Conservation (phyloP, 2,329 filamentous ascomycete species). For the Teratosphaeria epicoccoides region DNA sequence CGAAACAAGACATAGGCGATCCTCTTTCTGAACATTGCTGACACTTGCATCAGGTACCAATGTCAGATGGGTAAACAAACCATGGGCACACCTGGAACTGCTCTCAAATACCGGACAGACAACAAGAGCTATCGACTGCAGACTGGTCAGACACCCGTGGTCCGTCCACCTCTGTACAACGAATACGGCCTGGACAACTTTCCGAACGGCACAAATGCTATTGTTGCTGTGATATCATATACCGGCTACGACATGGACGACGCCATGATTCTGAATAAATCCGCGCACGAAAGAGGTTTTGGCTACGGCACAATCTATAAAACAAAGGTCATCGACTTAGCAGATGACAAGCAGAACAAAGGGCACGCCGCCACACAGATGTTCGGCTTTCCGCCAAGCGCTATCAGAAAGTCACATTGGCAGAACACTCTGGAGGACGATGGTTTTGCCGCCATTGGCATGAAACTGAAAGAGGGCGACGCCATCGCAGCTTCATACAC, state of each 20-base stretch:
- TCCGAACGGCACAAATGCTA: constrained; percentile 87
- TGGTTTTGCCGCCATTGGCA: constrained; percentile 72
- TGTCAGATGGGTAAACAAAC: constrained; percentile 99
- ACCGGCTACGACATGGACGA: constrained; percentile 99
- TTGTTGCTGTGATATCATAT: constrained; percentile 96
- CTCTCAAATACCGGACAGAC: constrained; percentile 77
- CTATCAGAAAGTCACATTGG: constrained; percentile 58
- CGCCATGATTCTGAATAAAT: constrained; percentile 99
- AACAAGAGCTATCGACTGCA: constrained; percentile 95
- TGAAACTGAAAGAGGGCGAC: constrained; percentile 67
- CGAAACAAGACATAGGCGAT: constrained; percentile 5
- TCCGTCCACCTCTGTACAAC: constrained; percentile 85
- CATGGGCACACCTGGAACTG: constrained; percentile 90
- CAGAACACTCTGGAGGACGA: constrained; percentile 72
- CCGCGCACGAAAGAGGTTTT: constrained; percentile 88
- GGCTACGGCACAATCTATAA: constrained; percentile 96
- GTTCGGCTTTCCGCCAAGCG: constrained; percentile 80
- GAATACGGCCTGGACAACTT: constrained; percentile 97
- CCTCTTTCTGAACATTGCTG: background rate
- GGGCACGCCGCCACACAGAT: constrained; percentile 57
- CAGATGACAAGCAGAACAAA: constrained; percentile 56
- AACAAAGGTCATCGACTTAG: constrained; percentile 80
- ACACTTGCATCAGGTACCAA: constrained; percentile 34
- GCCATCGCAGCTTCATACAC: constrained; percentile 82
- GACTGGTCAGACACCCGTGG: constrained; percentile 90